These are phyloP conservation scores for Tilletia indica DNA, from an alignment of 1,284 basidiomycete genomes.

Conservation along the genomic window DNA sequence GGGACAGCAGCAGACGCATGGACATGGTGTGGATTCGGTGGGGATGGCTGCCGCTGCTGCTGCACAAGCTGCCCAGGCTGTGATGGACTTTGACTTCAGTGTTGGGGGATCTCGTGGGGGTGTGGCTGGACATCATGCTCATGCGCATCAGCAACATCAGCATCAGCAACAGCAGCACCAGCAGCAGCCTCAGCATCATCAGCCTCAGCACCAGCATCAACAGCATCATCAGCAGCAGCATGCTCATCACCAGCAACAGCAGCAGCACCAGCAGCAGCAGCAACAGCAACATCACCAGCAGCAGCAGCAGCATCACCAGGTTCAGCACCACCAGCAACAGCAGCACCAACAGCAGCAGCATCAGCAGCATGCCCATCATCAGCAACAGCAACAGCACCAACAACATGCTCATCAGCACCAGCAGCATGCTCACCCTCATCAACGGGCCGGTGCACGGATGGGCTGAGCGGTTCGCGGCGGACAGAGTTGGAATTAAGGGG, in stretches of 20 bases:
- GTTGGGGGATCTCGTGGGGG: not conserved
- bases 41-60: constrained; percentile 10
- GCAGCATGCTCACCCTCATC: not conserved
- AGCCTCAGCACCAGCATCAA: not conserved
- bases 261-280: not conserved
- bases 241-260: not conserved
- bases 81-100: constrained; percentile 8
- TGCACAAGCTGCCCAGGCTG: constrained; percentile 1
- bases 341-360: not conserved
- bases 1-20: not conserved
- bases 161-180: not conserved
- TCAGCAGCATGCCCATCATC: not conserved
- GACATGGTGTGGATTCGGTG: not conserved
- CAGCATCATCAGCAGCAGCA: constrained; percentile 7
- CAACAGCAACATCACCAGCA: not conserved
- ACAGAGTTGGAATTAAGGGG: not conserved
- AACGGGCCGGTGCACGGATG: no score
- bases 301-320: not conserved
- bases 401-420: constrained; percentile 7
- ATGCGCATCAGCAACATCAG: not conserved
- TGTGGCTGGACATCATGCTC: no score
- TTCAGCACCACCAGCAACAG: not conserved
- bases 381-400: constrained; percentile 10
- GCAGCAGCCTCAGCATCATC: not conserved
- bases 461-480: no score